A percentile compares a stretch with the other conserved stretches of the same genome.
Conservation (phyloP, 495 filamentous ascomycete genomes). For the Halenospora varia region DNA sequence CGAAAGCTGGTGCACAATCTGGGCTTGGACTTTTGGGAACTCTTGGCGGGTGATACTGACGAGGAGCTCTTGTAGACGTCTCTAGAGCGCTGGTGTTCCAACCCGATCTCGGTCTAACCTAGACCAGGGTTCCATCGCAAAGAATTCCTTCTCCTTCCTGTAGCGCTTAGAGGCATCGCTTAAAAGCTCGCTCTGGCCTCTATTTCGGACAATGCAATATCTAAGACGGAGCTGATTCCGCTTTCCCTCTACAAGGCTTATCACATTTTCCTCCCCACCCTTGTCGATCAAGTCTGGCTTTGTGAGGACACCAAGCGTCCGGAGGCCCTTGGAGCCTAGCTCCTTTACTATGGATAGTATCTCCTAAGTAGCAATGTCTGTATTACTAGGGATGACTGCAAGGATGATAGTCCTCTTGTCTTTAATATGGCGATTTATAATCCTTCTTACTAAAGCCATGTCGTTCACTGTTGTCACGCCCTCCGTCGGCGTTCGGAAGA, state of each 20-base stretch:
- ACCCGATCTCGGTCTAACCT: conserved; percentile 37
- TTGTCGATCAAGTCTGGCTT: neutral
- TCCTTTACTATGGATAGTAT: neutral
- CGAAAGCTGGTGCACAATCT: conserved; percentile 38
- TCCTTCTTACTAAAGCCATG: conserved; percentile 41
- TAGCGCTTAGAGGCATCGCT: conserved; percentile 25
- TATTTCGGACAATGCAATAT: conserved; percentile 53
- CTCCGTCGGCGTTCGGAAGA: conserved; percentile 51
- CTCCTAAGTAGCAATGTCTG: neutral
- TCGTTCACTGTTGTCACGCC: conserved; percentile 34
- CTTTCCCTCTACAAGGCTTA: conserved; percentile 43
- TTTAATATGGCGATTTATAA: neutral
- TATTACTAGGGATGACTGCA: neutral
- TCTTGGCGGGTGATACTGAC: conserved; percentile 41
- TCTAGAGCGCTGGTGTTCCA: conserved; percentile 45
- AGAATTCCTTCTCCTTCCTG: conserved; percentile 34
- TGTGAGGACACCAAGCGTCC: neutral
- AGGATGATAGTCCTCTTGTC: no score
- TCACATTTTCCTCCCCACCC: conserved; percentile 20
- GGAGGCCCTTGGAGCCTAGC: neutral
- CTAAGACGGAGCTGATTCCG: conserved; percentile 42
- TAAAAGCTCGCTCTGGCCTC: conserved; percentile 34
- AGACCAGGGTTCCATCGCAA: conserved; percentile 38
- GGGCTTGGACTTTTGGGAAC: conserved; percentile 46
- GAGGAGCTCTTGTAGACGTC: conserved; percentile 41